phyloP scores from a whole-genome alignment of 2,329 filamentous ascomycete genomes.

The Sarocladium kiliense region DNA sequence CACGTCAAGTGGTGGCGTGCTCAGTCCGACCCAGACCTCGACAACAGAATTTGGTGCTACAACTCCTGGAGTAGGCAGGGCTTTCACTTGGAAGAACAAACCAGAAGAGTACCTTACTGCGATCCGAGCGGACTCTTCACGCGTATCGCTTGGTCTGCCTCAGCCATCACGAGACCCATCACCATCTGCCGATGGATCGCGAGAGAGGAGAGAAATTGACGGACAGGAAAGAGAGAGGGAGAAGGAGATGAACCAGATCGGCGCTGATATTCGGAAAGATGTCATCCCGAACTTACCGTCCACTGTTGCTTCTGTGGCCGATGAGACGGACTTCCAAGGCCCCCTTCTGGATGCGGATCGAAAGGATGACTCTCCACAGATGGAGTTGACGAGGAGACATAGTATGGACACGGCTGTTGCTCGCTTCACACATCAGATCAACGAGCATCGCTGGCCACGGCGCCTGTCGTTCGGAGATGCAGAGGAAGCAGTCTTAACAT shows the following conservation, averaged over 20 bases:
- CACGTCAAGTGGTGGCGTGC: background rate
- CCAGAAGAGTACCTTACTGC: constrained; percentile 52
- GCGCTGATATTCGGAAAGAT: constrained; percentile 38
- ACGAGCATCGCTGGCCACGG: constrained; percentile 63
- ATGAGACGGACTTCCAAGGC: constrained; percentile 54
- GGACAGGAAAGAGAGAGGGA: constrained; percentile 18
- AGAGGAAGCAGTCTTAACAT: constrained; percentile 67
- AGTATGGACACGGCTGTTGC: constrained; percentile 40
- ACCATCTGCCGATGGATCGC: constrained; percentile 20
- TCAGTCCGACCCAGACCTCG: background rate
- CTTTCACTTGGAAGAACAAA: constrained; percentile 61
- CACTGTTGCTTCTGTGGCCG: constrained; percentile 52
- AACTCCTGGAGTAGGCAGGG: constrained; percentile 28
- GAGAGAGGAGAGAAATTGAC: constrained; percentile 16
- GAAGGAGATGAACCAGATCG: constrained; percentile 21
- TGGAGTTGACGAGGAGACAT: constrained; percentile 57
- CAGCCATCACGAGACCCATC: constrained; percentile 20
- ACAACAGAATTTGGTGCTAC: constrained; percentile 6
- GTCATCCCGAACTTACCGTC: constrained; percentile 41
- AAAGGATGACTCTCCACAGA: constrained; percentile 35
- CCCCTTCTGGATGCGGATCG: constrained; percentile 44
- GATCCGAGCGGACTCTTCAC: constrained; percentile 30
- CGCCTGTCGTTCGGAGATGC: constrained; percentile 71
- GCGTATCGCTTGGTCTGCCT: constrained; percentile 19
- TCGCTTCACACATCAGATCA: constrained; percentile 26